Conservation (phyloP, 148 eudicot genomes). For the Nepenthes mirabilis region DNA sequence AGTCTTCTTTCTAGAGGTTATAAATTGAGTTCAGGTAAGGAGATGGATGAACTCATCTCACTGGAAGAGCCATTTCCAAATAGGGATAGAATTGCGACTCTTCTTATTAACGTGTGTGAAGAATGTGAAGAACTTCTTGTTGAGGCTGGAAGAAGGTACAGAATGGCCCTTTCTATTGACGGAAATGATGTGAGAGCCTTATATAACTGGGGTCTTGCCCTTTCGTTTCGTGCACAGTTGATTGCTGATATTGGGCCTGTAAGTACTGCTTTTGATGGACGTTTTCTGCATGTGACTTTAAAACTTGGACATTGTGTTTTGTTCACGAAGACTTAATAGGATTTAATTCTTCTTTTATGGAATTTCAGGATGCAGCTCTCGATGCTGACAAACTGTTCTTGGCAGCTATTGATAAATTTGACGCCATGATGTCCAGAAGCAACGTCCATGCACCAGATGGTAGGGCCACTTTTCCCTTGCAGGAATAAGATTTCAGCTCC, state of each 20-base stretch:
- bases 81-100: constrained; percentile 36
- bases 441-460: constrained; percentile 83
- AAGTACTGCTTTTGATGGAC: constrained; percentile 15
- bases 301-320: neutral
- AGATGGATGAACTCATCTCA: constrained; percentile 9
- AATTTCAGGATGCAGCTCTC: constrained; percentile 64
- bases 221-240: constrained; percentile 81
- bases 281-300: neutral
- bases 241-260: constrained; percentile 98
- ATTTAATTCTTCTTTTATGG: constrained; percentile 1
- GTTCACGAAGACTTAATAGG: neutral
- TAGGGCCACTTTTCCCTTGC: constrained; percentile 11
- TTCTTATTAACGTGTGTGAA: constrained; percentile 58
- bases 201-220: constrained; percentile 97
- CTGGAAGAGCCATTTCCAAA: constrained; percentile 18
- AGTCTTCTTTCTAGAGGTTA: constrained; percentile 29
- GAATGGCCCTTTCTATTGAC: constrained; percentile 75
- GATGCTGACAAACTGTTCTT: constrained; percentile 91
- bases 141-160: constrained; percentile 78
- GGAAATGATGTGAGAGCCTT: constrained; percentile 83
- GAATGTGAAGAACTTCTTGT: constrained; percentile 89
- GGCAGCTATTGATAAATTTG: constrained; percentile 95
- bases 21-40: constrained; percentile 16
- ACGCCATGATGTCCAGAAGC: constrained; percentile 91
- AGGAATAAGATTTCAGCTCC: neutral